These are phyloP conservation scores for Boletus subparvulus DNA, from an alignment of 768 basidiomycete genomes.

Conservation along the genomic window DNA sequence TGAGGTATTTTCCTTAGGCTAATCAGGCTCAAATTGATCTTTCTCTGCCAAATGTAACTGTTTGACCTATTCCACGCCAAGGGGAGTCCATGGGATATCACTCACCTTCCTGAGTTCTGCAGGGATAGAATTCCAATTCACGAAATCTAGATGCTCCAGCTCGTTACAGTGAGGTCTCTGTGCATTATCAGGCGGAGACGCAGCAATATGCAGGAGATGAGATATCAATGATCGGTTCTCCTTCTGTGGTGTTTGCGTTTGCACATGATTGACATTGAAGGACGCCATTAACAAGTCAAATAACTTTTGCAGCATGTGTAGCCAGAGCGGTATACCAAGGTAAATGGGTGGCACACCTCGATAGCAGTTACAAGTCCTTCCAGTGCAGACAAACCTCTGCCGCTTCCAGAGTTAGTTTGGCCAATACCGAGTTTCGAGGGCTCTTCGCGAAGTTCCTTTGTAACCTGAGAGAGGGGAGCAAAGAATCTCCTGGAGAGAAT, in stretches of 20 bases:
- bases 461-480: constrained; percentile 38
- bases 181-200: constrained; percentile 53
- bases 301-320: constrained; percentile 39
- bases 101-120: constrained; percentile 60
- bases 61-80: background rate
- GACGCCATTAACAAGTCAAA: constrained; percentile 35
- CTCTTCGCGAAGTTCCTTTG: constrained; percentile 47
- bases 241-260: constrained; percentile 27
- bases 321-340: background rate
- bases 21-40: constrained; percentile 57
- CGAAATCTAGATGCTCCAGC: constrained; percentile 43
- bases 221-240: constrained; percentile 30
- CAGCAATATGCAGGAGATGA: constrained; percentile 64
- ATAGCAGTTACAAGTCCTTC: constrained; percentile 70
- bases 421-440: constrained; percentile 57
- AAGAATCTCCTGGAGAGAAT: constrained; percentile 61
- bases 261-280: constrained; percentile 6
- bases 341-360: constrained; percentile 49
- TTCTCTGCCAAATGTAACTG: constrained; percentile 42
- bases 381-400: constrained; percentile 61
- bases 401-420: constrained; percentile 46
- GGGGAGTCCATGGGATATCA: background rate
- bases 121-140: constrained; percentile 62
- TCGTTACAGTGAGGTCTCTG: constrained; percentile 57
- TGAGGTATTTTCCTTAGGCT: constrained; percentile 44